Percentiles rank a stretch among this genome's conserved stretches.
Conservation (phyloP, 208 protist genomes). For the Leishmania amazonensis region DNA sequence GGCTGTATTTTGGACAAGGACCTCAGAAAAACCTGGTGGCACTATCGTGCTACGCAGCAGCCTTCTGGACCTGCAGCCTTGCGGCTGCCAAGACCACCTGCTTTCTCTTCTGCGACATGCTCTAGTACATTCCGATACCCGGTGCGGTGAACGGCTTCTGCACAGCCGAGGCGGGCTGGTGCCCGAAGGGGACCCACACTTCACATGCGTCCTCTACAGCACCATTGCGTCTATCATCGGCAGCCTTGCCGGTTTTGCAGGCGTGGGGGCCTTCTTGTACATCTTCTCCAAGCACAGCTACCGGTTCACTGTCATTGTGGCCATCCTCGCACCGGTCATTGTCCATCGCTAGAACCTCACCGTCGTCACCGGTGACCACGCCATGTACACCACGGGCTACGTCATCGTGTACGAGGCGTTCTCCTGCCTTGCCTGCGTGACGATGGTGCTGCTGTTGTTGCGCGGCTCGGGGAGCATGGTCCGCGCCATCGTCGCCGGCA, state of each 20-base stretch:
- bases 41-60: conserved; percentile 26
- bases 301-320: conserved; percentile 47
- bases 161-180: conserved; percentile 28
- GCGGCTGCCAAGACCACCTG: conserved; percentile 47
- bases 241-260: conserved; percentile 33
- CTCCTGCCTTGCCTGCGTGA: conserved; percentile 68
- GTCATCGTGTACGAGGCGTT: conserved; percentile 60
- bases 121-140: conserved; percentile 49
- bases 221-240: conserved; percentile 53
- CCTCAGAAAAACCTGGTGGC: conserved; percentile 43
- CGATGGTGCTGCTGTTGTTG: conserved; percentile 67
- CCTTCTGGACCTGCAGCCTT: conserved; percentile 34
- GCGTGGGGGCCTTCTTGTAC: conserved; percentile 42
- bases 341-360: conserved; percentile 66
- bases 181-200: conserved; percentile 40
- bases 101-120: conserved; percentile 42
- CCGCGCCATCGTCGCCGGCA: conserved; percentile 65
- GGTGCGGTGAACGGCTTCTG: conserved; percentile 51
- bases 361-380: conserved; percentile 49
- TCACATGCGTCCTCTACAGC: conserved; percentile 51
- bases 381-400: conserved; percentile 74
- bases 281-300: conserved; percentile 54
- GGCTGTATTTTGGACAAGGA: conserved; percentile 53
- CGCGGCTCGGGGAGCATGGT: conserved; percentile 70
- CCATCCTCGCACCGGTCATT: conserved; percentile 51